Evolutionary conservation across 441 rosid genomes (phyloP), one percentile per base, ranked within the genome.

Genomic region (Pelargonium fulgidum): DNA sequence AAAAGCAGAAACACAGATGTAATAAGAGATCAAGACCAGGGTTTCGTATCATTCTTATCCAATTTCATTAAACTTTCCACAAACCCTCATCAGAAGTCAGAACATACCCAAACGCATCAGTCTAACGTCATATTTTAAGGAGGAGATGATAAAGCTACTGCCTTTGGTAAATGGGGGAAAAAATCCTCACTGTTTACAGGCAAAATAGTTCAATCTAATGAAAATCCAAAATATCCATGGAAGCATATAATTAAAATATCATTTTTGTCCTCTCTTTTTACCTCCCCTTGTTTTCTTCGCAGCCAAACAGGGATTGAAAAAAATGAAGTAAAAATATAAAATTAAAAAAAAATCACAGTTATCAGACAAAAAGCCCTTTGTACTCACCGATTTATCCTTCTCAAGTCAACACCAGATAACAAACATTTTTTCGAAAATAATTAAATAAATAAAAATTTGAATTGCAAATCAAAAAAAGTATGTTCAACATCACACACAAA

Each of bases 301-400:
- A 68, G 4, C 70, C 54, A 68, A 62, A 73, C 59, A 54, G 39
- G 29, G 1, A 24, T 59, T 22, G 33, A 59, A 54, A 3, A 54
- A 54, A 5, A 14, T 12, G 19, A 59, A 59, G 29, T 4, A 59
- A 4, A 20, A 19, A 19, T n/a, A 59, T 22, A 48, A 62, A 20
- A 22, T 62, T n/a, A 54, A 1, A 14, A 29, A 6, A 26, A 9
- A 29, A 44, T n/a, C n/a, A 50, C 19, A 50, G 6, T 50, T 13
- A 50, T 50, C 58, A 50, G 58, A 50, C 58, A 50, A 17, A 50
- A 50, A 16, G 19, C 58, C 58, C 58, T 13, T 50, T n/a, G 17
- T 50, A 50, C 58, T 50, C 58, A 50, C n/a, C 19, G 4, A 50
- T 50, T 4, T 11, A 10, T 50, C 58, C n/a, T n/a, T 50, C 58